Percentiles rank a stretch among this genome's conserved stretches.
Evolutionary conservation across 148 eudicot genomes (phyloP).

Genomic region (Polygonum maritimum): DNA sequence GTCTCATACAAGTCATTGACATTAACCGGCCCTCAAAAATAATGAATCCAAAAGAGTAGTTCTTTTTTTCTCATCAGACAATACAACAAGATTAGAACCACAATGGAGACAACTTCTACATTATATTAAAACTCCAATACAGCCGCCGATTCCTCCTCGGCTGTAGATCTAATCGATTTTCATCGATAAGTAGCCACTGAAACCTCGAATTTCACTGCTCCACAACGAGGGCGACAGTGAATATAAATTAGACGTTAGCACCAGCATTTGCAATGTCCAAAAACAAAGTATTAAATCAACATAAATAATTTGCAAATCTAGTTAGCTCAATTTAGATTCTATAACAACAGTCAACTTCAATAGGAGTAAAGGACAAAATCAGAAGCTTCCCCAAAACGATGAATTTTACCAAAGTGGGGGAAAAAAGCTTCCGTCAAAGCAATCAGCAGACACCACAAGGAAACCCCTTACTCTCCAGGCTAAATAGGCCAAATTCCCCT

Average conservation of each 20-base stretch:
- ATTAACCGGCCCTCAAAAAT: neutral
- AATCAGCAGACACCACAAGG: neutral
- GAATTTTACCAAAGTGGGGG: conserved; percentile 1
- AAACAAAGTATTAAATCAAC: neutral
- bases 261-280: neutral
- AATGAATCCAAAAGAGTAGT: neutral
- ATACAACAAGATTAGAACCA: neutral
- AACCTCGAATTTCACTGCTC: neutral
- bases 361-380: neutral
- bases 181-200: neutral
- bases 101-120: neutral
- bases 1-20: neutral
- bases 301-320: neutral
- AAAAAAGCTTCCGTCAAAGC: neutral
- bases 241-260: neutral
- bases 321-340: neutral
- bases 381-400: neutral
- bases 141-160: neutral
- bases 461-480: neutral
- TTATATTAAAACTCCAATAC: neutral
- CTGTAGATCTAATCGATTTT: neutral
- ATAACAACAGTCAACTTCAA: neutral
- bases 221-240: neutral
- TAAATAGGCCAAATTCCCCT: neutral
- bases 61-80: neutral